These are phyloP conservation scores for Spirogloea muscicola DNA, from an alignment of 139 green algal species.

Conservation along the genomic window DNA sequence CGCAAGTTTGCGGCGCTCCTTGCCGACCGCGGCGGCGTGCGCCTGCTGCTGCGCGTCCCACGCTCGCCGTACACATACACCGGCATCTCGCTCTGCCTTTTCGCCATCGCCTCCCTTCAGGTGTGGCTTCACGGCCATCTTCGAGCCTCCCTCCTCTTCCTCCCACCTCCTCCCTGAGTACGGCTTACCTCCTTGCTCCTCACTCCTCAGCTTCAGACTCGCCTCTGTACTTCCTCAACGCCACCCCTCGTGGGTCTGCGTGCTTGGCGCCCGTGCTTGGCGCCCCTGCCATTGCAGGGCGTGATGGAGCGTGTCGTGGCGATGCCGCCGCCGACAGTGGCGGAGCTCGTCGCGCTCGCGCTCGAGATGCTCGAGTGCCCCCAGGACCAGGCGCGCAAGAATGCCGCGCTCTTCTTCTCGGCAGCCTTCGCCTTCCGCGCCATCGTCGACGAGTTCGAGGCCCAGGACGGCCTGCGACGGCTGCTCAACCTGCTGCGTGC, in stretches of 20 bases:
- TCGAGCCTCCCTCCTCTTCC: neutral
- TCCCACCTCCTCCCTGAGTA: neutral
- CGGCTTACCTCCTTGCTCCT: too few species aligned
- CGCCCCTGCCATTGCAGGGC: too few species aligned
- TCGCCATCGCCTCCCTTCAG: constrained; percentile 44
- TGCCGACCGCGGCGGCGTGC: constrained; percentile 60
- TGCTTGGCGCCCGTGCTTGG: too few species aligned
- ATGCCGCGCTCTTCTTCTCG: constrained; percentile 63
- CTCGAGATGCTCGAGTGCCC: constrained; percentile 54
- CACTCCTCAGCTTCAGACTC: too few species aligned
- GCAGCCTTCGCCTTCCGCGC: constrained; percentile 54
- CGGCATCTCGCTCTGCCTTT: constrained; percentile 49
- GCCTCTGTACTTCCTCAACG: too few species aligned
- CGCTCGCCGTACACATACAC: constrained; percentile 44
- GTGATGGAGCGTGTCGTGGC: constrained; percentile 67
- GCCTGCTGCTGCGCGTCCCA: constrained; percentile 59
- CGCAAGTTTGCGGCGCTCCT: constrained; percentile 60
- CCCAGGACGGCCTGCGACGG: constrained; percentile 6
- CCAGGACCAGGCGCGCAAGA: constrained; percentile 61
- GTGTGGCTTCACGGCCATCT: too few species aligned
- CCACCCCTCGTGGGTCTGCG: constrained; percentile 1
- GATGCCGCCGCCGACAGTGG: constrained; percentile 16
- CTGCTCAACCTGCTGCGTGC: neutral
- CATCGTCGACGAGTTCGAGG: constrained; percentile 60
- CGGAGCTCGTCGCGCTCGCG: constrained; percentile 34